Conservation (phyloP, 192 early-diverging fungal species). For the Backusella tarrabulga region DNA sequence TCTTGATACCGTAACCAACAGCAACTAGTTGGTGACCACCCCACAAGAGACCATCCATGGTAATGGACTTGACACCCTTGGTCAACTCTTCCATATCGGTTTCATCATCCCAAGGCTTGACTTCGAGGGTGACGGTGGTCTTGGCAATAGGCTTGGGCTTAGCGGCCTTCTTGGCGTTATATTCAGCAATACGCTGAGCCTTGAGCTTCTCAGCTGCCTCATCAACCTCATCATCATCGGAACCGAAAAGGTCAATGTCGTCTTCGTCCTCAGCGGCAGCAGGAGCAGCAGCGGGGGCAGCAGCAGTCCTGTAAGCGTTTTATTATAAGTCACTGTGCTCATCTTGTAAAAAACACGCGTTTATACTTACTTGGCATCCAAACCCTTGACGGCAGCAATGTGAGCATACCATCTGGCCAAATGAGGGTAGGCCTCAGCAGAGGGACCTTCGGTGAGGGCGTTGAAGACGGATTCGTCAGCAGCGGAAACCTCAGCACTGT, state of each 20-base stretch:
- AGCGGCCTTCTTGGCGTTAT: slow-evolving; percentile 89
- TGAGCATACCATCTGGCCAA: slow-evolving; percentile 96
- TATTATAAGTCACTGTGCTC: neutral
- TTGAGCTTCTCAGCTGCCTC: slow-evolving; percentile 88
- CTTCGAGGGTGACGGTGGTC: slow-evolving; percentile 88
- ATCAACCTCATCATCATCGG: slow-evolving; percentile 91
- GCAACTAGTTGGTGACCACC: slow-evolving; percentile 75
- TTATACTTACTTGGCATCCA: slow-evolving; percentile 49
- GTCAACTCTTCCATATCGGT: slow-evolving; percentile 83
- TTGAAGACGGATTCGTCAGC: slow-evolving; percentile 89
- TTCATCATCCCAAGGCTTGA: slow-evolving; percentile 99
- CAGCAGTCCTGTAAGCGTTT: slow-evolving; percentile 39
- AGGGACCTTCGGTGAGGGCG: slow-evolving; percentile 69
- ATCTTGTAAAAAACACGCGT: neutral
- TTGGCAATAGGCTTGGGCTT: slow-evolving; percentile 88
- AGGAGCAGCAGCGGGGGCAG: slow-evolving; percentile 50
- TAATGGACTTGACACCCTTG: slow-evolving; percentile 66
- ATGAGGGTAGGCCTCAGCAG: slow-evolving; percentile 76
- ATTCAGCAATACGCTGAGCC: slow-evolving; percentile 86
- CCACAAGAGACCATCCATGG: slow-evolving; percentile 91
- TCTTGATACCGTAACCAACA: slow-evolving; percentile 95
- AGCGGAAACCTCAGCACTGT: slow-evolving; percentile 70
- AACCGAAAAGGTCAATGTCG: slow-evolving; percentile 94
- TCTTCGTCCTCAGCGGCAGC: slow-evolving; percentile 85
- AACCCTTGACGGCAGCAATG: slow-evolving; percentile 63